phyloP scores from a whole-genome alignment of 495 filamentous ascomycete species.

The Platismatia glauca region DNA sequence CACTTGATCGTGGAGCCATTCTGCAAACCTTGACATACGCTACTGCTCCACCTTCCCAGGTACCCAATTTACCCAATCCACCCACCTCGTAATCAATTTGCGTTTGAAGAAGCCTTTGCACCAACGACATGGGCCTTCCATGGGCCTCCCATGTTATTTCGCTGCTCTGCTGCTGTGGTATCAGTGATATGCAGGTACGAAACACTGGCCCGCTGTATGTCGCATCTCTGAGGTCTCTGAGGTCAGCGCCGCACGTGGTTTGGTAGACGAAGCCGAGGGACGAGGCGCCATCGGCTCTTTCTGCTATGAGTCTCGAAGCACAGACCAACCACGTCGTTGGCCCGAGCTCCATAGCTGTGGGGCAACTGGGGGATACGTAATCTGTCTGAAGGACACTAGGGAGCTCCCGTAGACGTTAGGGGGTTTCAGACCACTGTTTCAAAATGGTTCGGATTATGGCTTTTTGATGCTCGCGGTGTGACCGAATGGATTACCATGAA shows the following conservation, averaged over 20 bases:
- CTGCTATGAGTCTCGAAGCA: background rate
- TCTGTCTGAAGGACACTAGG: background rate
- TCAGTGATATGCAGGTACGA: background rate
- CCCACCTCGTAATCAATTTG: background rate
- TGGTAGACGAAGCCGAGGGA: background rate
- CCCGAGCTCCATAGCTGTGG: background rate
- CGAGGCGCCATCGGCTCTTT: background rate
- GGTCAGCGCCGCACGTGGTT: background rate
- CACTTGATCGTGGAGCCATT: background rate
- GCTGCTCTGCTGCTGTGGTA: background rate
- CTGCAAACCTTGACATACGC: background rate
- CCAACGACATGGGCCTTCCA: background rate
- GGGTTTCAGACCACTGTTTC: too few relatives aligned
- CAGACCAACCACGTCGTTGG: background rate
- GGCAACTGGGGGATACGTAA: too few relatives aligned
- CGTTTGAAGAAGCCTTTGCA: background rate
- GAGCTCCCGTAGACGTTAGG: background rate
- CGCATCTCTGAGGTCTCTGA: background rate
- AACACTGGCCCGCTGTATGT: background rate
- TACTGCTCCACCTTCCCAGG: background rate
- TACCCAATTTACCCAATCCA: too few relatives aligned
- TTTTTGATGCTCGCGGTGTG: too few relatives aligned
- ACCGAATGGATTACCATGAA: too few relatives aligned
- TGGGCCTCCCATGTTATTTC: background rate
- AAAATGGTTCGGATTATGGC: too few relatives aligned